Conservation (phyloP, 371 early-diverging fungal species). For the Zychaea mexicana region DNA sequence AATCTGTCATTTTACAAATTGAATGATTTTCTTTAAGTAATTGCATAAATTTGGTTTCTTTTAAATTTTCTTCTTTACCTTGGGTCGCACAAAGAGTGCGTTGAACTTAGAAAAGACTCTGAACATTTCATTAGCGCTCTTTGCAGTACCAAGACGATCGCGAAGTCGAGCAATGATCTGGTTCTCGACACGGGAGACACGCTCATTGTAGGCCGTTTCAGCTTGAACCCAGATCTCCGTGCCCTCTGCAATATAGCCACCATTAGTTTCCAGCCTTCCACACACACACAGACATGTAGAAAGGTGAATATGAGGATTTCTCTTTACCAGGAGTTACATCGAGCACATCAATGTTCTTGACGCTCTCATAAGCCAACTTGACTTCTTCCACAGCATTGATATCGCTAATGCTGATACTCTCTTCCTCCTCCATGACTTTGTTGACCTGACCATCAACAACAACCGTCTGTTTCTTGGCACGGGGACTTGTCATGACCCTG, state of each 20-base stretch:
- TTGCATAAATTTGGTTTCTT: background rate
- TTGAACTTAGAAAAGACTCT: slow-evolving; percentile 98
- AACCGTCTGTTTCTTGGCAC: slow-evolving; percentile 54
- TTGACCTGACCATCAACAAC: slow-evolving; percentile 56
- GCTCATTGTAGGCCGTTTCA: slow-evolving; percentile 92
- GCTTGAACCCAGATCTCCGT: slow-evolving; percentile 92
- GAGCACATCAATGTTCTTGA: slow-evolving; percentile 93
- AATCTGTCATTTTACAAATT: slow-evolving; percentile 66
- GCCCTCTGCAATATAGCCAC: slow-evolving; percentile 83
- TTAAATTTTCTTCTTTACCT: slow-evolving; percentile 38
- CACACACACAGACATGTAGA: too few species aligned
- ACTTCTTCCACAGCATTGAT: slow-evolving; percentile 91
- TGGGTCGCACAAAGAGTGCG: slow-evolving; percentile 97
- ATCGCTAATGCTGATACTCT: slow-evolving; percentile 65
- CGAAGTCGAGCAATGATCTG: slow-evolving; percentile 94
- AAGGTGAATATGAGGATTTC: background rate
- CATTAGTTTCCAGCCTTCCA: too few species aligned
- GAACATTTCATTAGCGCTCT: slow-evolving; percentile 99
- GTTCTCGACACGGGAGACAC: slow-evolving; percentile 94
- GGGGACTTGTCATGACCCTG: slow-evolving; percentile 84
- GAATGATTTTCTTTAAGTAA: too few species aligned
- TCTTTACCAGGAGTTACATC: slow-evolving; percentile 80
- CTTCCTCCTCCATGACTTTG: slow-evolving; percentile 55
- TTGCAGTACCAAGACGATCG: slow-evolving; percentile 92
- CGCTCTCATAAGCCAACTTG: slow-evolving; percentile 87